Conservation (phyloP, 495 filamentous ascomycete genomes). For the Hapsidospora chrysogenum region DNA sequence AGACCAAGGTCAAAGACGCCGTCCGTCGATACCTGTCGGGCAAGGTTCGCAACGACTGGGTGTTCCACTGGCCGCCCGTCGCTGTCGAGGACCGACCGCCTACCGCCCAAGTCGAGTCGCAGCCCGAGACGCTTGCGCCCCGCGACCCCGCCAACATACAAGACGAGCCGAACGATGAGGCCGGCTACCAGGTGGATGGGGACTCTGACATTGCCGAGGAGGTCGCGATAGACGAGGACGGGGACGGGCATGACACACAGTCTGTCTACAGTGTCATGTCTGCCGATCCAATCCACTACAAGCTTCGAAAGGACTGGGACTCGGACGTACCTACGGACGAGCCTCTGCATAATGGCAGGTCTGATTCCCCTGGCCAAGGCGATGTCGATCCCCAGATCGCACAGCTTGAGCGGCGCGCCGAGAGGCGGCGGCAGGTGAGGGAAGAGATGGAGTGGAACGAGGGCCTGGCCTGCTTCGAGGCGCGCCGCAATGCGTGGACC, state of each 20-base stretch:
- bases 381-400: conserved; percentile 23
- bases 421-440: conserved; percentile 42
- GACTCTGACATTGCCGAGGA: conserved; percentile 4
- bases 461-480: conserved; percentile 59
- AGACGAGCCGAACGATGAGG: not conserved
- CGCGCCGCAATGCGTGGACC: conserved; percentile 72
- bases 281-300: conserved; percentile 22
- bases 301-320: conserved; percentile 26
- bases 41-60: conserved; percentile 43
- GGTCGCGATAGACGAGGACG: conserved; percentile 7
- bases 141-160: not conserved
- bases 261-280: conserved; percentile 29
- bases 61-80: conserved; percentile 23
- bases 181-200: not conserved
- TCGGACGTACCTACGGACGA: conserved; percentile 29
- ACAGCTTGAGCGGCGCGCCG: conserved; percentile 30
- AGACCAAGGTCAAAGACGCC: conserved; percentile 34
- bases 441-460: conserved; percentile 74
- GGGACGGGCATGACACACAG: conserved; percentile 11
- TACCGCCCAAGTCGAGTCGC: not conserved
- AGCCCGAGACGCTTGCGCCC: not conserved
- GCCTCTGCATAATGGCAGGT: conserved; percentile 2
- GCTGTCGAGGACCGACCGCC: not conserved
- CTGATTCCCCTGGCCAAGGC: conserved; percentile 45
- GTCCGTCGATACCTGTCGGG: conserved; percentile 32